Conservation (phyloP, 2,329 filamentous ascomycete species). For the Hypoxylon sp. region DNA sequence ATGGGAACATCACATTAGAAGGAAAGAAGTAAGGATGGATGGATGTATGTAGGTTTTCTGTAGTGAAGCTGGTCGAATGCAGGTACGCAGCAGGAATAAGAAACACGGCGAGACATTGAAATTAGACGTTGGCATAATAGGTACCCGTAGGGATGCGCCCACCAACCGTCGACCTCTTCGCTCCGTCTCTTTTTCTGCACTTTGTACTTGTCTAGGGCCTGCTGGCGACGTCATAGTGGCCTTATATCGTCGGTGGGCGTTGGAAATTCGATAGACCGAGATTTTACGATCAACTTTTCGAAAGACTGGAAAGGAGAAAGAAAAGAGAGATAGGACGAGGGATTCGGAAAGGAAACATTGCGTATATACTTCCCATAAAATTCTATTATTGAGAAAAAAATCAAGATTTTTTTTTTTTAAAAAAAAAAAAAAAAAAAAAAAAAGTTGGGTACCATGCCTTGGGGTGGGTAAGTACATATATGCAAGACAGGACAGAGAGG, state of each 20-base stretch:
- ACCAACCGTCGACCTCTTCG: background rate
- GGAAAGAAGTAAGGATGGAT: background rate
- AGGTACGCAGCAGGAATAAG: background rate
- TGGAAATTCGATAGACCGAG: slow-evolving; percentile 5
- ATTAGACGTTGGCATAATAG: slow-evolving; percentile 3
- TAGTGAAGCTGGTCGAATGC: background rate
- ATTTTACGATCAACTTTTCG: background rate
- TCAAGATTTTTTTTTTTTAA: too few relatives aligned
- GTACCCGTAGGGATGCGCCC: slow-evolving; percentile 3
- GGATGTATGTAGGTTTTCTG: background rate
- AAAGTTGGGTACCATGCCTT: slow-evolving; percentile 12
- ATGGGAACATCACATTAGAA: background rate
- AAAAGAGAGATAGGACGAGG: too few relatives aligned
- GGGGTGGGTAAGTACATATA: slow-evolving; percentile 16
- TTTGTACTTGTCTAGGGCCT: slow-evolving; percentile 10
- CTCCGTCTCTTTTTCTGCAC: slow-evolving; percentile 4
- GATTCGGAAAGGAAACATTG: background rate
- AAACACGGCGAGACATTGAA: background rate
- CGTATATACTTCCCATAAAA: background rate
- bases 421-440: background rate
- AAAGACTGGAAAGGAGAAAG: background rate
- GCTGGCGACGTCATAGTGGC: slow-evolving; percentile 27
- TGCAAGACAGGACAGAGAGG: slow-evolving; percentile 10
- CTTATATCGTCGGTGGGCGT: slow-evolving; percentile 14
- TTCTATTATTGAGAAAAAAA: background rate